Conservation (phyloP, 2,329 filamentous ascomycete species). For the Talaromyces funiculosus region DNA sequence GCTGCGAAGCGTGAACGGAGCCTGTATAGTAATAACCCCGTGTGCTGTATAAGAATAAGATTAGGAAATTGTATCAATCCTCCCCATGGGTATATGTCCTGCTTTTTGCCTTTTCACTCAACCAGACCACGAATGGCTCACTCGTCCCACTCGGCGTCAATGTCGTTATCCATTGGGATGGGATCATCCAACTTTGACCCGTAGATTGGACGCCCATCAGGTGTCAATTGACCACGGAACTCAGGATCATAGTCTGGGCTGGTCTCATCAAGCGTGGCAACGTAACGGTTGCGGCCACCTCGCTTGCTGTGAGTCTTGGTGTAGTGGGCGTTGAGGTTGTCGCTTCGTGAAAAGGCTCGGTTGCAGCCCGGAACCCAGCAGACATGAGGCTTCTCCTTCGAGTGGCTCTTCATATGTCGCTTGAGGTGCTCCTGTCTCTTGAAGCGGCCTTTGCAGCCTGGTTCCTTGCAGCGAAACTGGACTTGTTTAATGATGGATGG, state of each 20-base stretch:
- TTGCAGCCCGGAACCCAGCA: conserved; percentile 43
- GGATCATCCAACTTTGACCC: conserved; percentile 32
- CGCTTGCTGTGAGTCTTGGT: conserved; percentile 44
- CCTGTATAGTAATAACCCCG: not conserved
- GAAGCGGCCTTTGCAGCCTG: conserved; percentile 42
- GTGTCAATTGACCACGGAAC: conserved; percentile 39
- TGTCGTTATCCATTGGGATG: conserved; percentile 26
- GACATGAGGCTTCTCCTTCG: conserved; percentile 39
- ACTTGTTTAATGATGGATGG: conserved; percentile 38
- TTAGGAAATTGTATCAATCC: conserved; percentile 3
- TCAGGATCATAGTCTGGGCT: conserved; percentile 41
- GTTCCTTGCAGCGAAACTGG: conserved; percentile 38
- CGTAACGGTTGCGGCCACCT: conserved; percentile 42
- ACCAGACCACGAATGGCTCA: conserved; percentile 14
- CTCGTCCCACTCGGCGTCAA: conserved; percentile 32
- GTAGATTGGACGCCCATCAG: conserved; percentile 38
- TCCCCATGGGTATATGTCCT: conserved; percentile 12
- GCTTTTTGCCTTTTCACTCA: not conserved
- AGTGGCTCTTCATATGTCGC: conserved; percentile 45
- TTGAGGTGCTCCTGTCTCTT: conserved; percentile 47
- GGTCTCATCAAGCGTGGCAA: conserved; percentile 40
- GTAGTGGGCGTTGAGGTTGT: conserved; percentile 43
- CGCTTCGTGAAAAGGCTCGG: conserved; percentile 39
- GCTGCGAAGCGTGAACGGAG: conserved; percentile 9
- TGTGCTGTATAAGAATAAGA: conserved; percentile 8